A percentile compares a stretch with the other conserved stretches of the same genome.
These are phyloP conservation scores for Lycium barbarum DNA, from an alignment of 257 asterid genomes.

Conservation along the genomic window DNA sequence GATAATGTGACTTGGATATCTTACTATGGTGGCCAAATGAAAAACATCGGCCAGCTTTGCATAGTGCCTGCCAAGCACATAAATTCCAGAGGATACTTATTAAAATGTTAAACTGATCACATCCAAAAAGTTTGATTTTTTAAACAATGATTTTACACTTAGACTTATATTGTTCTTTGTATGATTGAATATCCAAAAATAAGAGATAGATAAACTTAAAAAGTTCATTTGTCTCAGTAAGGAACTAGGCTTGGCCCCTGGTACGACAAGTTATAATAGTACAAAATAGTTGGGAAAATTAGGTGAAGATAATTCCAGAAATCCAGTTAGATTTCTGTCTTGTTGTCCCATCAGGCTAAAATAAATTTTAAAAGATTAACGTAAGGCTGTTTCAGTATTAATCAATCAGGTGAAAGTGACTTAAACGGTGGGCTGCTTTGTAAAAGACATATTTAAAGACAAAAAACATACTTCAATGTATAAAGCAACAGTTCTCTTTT, in stretches of 20 bases:
- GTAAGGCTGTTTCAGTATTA: neutral
- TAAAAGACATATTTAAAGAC: neutral
- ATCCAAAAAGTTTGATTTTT: too few species aligned
- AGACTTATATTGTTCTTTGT: neutral
- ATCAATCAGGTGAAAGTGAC: too few species aligned
- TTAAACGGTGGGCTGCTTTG: neutral
- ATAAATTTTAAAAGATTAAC: too few species aligned
- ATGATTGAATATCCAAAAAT: neutral
- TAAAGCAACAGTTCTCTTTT: neutral
- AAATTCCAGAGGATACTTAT: neutral
- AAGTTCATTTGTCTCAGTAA: neutral
- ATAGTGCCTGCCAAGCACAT: neutral
- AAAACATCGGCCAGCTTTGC: neutral
- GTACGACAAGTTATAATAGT: too few species aligned
- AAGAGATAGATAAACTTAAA: neutral
- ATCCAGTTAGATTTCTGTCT: neutral
- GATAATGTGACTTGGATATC: neutral
- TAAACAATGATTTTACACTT: neutral
- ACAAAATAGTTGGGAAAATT: neutral
- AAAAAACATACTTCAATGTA: neutral
- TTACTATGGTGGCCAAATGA: neutral
- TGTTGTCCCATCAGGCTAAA: neutral
- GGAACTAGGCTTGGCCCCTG: too few species aligned
- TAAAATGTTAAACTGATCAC: neutral
- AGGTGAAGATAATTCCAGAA: neutral